phyloP scores from a whole-genome alignment of 108 stramenopile genomes.

The Seminavis robusta region DNA sequence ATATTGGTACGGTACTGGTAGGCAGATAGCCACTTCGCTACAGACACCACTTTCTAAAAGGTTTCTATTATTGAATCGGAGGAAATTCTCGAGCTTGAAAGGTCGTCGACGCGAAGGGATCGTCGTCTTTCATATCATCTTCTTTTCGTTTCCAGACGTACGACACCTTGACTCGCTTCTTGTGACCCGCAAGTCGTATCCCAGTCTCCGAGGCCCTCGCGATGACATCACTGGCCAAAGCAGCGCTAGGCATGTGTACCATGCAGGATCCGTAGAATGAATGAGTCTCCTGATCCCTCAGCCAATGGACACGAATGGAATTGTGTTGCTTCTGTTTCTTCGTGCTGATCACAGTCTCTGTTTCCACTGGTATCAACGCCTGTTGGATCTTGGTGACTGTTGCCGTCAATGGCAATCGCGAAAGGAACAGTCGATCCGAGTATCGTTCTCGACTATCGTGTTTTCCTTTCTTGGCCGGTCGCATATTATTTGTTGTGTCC shows the following conservation, averaged over 20 bases:
- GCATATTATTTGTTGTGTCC: neutral
- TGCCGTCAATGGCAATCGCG: slow-evolving; percentile 15
- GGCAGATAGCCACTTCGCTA: no score
- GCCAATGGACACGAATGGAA: slow-evolving; percentile 58
- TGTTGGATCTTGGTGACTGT: slow-evolving; percentile 38
- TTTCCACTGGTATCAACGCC: slow-evolving; percentile 11
- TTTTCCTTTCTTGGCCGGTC: neutral
- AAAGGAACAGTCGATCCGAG: slow-evolving; percentile 21
- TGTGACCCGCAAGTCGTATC: slow-evolving; percentile 27
- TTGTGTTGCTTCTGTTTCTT: slow-evolving; percentile 7
- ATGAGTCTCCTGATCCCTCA: slow-evolving; percentile 41
- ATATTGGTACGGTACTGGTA: no score
- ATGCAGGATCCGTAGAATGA: slow-evolving; percentile 69
- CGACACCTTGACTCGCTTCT: slow-evolving; percentile 24
- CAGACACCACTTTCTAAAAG: neutral
- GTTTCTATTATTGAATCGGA: no score
- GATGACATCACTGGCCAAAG: slow-evolving; percentile 22
- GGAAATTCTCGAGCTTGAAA: no score
- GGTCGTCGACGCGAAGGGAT: no score
- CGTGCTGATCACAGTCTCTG: neutral
- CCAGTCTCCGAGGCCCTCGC: slow-evolving; percentile 1
- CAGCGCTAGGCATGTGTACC: slow-evolving; percentile 32
- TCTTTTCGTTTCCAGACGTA: slow-evolving; percentile 3
- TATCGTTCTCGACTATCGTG: slow-evolving; percentile 4
- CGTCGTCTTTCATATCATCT: no score